Evolutionary conservation across 2,329 filamentous ascomycete genomes (phyloP).

Genomic region (Trichoderma atroviride): DNA sequence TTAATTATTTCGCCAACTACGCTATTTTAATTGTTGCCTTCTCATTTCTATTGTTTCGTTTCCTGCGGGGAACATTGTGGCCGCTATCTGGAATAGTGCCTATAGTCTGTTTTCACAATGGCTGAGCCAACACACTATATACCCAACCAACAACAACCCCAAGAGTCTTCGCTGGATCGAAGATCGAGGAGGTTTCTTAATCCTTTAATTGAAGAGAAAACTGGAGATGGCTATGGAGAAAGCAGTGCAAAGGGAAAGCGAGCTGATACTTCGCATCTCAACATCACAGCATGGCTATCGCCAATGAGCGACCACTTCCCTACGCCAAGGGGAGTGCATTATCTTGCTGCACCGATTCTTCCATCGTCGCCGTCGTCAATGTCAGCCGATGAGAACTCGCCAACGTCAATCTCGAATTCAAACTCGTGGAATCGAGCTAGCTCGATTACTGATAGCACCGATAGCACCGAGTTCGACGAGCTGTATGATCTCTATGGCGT

Average conservation of each 20-base stretch:
- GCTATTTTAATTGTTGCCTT: slow-evolving; percentile 30
- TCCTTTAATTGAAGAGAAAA: slow-evolving; percentile 65
- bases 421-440: slow-evolving; percentile 66
- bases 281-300: slow-evolving; percentile 61
- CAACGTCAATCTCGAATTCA: slow-evolving; percentile 57
- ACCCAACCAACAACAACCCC: slow-evolving; percentile 45
- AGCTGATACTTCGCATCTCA: slow-evolving; percentile 47
- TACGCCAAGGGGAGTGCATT: slow-evolving; percentile 68
- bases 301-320: slow-evolving; percentile 69
- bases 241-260: slow-evolving; percentile 32
- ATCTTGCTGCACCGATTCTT: slow-evolving; percentile 64
- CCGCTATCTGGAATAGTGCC: slow-evolving; percentile 40
- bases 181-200: slow-evolving; percentile 59
- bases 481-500: slow-evolving; percentile 85
- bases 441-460: slow-evolving; percentile 65
- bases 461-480: slow-evolving; percentile 78
- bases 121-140: slow-evolving; percentile 41
- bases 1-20: background rate
- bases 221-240: slow-evolving; percentile 42
- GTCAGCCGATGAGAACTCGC: slow-evolving; percentile 57
- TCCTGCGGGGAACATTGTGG: background rate
- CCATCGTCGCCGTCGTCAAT: slow-evolving; percentile 62
- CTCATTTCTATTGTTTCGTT: background rate
- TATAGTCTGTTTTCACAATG: slow-evolving; percentile 46
- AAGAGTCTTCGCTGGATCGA: slow-evolving; percentile 59